These are phyloP conservation scores for Sarocladium brachiariae DNA, from an alignment of 2,329 filamentous ascomycete genomes.

Conservation along the genomic window DNA sequence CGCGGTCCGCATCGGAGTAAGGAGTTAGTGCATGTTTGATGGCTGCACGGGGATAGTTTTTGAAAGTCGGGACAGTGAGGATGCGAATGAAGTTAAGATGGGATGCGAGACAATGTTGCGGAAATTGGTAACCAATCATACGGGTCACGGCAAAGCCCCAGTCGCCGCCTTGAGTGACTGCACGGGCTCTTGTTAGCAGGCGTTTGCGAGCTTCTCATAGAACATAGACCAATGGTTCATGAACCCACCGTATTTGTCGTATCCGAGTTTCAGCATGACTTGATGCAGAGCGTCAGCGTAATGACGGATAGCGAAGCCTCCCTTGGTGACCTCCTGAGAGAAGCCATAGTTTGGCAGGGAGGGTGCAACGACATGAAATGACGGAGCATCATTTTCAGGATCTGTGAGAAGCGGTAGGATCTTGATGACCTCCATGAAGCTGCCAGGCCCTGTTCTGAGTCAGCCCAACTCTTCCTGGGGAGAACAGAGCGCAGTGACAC, in stretches of 20 bases:
- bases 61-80: slow-evolving; percentile 38
- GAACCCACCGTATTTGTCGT: slow-evolving; percentile 24
- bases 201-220: neutral
- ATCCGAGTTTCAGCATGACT: slow-evolving; percentile 63
- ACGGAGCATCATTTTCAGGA: slow-evolving; percentile 22
- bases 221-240: neutral
- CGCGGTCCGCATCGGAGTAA: slow-evolving; percentile 27
- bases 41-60: slow-evolving; percentile 48
- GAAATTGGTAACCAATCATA: slow-evolving; percentile 49
- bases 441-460: slow-evolving; percentile 49
- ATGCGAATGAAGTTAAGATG: slow-evolving; percentile 51
- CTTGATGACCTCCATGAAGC: slow-evolving; percentile 60
- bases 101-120: slow-evolving; percentile 40
- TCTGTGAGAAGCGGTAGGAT: slow-evolving; percentile 44
- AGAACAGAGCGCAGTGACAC: neutral
- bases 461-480: neutral
- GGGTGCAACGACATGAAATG: slow-evolving; percentile 52
- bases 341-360: slow-evolving; percentile 48
- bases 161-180: slow-evolving; percentile 53
- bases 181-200: neutral
- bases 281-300: slow-evolving; percentile 54
- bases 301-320: slow-evolving; percentile 25
- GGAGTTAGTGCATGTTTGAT: slow-evolving; percentile 46
- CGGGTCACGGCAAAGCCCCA: slow-evolving; percentile 62
- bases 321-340: slow-evolving; percentile 22